Conservation (phyloP, 2,329 filamentous ascomycete species). For the Raffaelea arxii region DNA sequence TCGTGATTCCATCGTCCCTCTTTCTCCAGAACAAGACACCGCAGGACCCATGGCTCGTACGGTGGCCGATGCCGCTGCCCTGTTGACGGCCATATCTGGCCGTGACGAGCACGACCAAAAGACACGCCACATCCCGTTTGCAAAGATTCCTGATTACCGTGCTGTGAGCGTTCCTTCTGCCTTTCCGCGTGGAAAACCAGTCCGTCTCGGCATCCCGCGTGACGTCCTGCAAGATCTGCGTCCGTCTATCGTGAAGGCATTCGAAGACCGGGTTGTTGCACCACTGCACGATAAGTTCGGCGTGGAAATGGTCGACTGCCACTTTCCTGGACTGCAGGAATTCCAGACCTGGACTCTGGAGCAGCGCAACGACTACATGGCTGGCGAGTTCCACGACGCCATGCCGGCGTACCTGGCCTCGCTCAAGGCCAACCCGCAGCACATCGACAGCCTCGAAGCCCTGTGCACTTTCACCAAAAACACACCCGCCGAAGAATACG, state of each 20-base stretch:
- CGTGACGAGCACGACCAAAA: constrained; percentile 53
- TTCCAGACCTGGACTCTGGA: too few relatives aligned
- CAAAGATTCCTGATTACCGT: constrained; percentile 12
- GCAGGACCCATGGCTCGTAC: constrained; percentile 56
- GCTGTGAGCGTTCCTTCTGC: constrained; percentile 28
- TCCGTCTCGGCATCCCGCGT: constrained; percentile 54
- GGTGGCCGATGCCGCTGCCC: constrained; percentile 54
- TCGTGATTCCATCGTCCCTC: constrained; percentile 53
- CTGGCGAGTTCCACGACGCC: constrained; percentile 48
- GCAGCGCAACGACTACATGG: too few relatives aligned
- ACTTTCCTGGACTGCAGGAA: constrained; percentile 34
- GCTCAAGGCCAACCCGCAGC: constrained; percentile 47
- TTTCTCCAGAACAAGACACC: constrained; percentile 54
- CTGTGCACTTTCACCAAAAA: constrained; percentile 45
- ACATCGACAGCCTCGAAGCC: constrained; percentile 40
- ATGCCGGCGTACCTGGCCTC: constrained; percentile 46
- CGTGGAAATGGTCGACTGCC: constrained; percentile 35
- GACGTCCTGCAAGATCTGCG: constrained; percentile 36
- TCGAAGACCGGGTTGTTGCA: constrained; percentile 39
- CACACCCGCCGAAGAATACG: constrained; percentile 46
- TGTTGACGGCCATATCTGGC: constrained; percentile 55
- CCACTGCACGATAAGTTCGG: constrained; percentile 41
- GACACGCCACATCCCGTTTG: constrained; percentile 49
- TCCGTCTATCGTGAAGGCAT: constrained; percentile 31
- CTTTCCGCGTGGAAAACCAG: constrained; percentile 26